These are phyloP conservation scores for Annona squamosa DNA, from an alignment of 164 flowering plant species.

Conservation along the genomic window DNA sequence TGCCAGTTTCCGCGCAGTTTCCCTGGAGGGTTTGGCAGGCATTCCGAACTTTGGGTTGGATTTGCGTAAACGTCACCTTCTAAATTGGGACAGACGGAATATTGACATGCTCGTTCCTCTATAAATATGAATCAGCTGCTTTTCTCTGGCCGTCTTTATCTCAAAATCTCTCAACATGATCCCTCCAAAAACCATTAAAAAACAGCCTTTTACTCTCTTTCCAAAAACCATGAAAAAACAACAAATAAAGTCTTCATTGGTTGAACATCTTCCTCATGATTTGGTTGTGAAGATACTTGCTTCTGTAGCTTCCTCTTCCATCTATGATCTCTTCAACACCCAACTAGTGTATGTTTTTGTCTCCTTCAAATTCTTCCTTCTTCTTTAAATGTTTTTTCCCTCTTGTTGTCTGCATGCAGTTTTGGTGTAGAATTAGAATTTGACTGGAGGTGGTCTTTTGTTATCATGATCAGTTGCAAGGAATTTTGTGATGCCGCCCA, in stretches of 20 bases:
- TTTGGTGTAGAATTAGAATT: not conserved
- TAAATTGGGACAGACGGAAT: too few relatives aligned
- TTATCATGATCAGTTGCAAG: constrained; percentile 8
- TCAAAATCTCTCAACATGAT: too few relatives aligned
- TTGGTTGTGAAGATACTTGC: not conserved
- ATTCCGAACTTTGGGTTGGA: too few relatives aligned
- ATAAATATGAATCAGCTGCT: too few relatives aligned
- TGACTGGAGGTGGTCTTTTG: not conserved
- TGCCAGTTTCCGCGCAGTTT: too few relatives aligned
- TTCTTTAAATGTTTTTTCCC: not conserved
- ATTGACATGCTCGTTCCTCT: too few relatives aligned
- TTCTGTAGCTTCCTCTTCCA: not conserved
- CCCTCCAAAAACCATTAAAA: too few relatives aligned
- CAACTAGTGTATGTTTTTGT: not conserved
- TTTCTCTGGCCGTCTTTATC: too few relatives aligned
- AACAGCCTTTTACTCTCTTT: too few relatives aligned
- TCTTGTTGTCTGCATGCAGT: not conserved
- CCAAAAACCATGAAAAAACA: not conserved
- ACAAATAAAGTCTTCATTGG: not conserved
- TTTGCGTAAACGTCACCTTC: too few relatives aligned
- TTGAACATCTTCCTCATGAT: not conserved
- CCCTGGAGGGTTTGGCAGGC: too few relatives aligned
- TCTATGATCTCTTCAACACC: not conserved
- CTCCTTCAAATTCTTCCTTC: not conserved
- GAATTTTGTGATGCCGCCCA: not conserved